Evolutionary conservation across 139 green algal genomes (phyloP), one percentile per base, ranked within the genome.

Genomic region (Picochlorum sp.): DNA sequence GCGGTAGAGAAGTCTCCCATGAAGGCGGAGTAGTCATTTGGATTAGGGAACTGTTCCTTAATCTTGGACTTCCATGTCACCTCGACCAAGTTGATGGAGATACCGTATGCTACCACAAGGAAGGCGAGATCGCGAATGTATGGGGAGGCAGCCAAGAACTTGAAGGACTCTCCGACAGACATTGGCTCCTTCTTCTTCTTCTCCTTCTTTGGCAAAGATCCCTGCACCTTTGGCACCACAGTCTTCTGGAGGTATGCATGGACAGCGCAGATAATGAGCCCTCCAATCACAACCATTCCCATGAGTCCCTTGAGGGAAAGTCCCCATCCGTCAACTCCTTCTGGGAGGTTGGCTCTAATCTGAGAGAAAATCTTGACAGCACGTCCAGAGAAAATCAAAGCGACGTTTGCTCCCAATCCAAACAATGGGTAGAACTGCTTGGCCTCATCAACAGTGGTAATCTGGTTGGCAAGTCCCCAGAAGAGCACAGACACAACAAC

Each of bases 41-140:
- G 89, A 84, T 96, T 96, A 72, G 89, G 91, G 79, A 96, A 97
- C 88, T 98, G 92, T 8, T 86, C 86, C 90, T 98, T 98, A 77
- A 98, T 90, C 86, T 98, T 98, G 77, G 81, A 84, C 87, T 98
- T 98, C 93, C 93, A 98, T 28, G 93, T 98, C 47, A 98, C 93
- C 84, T 98, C 93, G 49, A 98, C 93, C 80, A 98, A 77, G 86
- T 98, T 98, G 80, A 98, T 98, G 69, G 80, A 93, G 71, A 98
- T 96, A 69, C 93, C 93, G 66, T 98, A 98, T 4, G 89, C 82
- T 30, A 98, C 90, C 65, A 97, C 90, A 67, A 98, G 83, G 9
- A 74, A 88, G 50, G 93, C 93, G 62, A 98, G 79, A 83, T 96
- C 85, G 57, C 92, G 85, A 74, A 98, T 96, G 85, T 98, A 98